These are phyloP conservation scores for Choanephora cucurbitarum DNA, from an alignment of 371 early-diverging fungal genomes.

Conservation along the genomic window DNA sequence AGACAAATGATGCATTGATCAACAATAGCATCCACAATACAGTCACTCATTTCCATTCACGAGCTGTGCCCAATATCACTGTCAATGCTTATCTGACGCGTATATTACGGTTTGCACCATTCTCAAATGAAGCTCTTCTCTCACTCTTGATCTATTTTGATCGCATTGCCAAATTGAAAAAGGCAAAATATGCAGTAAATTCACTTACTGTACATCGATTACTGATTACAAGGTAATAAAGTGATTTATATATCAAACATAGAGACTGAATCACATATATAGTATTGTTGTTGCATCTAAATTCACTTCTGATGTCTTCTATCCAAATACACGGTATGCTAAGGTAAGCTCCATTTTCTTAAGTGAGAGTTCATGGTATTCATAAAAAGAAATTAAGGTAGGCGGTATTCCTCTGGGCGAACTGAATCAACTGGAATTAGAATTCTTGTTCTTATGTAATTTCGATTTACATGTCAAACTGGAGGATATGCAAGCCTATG, in stretches of 20 bases:
- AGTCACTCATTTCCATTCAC: conserved; percentile 81
- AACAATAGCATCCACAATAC: conserved; percentile 47
- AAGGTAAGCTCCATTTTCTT: too few relatives aligned
- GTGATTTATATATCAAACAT: too few relatives aligned
- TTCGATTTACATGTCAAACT: conserved; percentile 78
- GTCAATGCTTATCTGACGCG: conserved; percentile 67
- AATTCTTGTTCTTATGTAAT: conserved; percentile 81
- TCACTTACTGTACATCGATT: conserved; percentile 83
- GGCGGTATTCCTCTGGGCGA: conserved; percentile 85
- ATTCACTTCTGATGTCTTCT: conserved; percentile 79
- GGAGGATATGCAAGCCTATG: conserved; percentile 73
- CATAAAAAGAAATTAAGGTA: conserved; percentile 53
- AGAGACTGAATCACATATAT: neutral
- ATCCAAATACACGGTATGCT: conserved; percentile 76
- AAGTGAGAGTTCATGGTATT: too few relatives aligned
- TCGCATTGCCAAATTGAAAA: conserved; percentile 62
- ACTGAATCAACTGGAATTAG: conserved; percentile 86
- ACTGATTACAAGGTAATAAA: conserved; percentile 62
- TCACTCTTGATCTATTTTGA: conserved; percentile 85
- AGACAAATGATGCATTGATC: conserved; percentile 67
- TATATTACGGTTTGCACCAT: conserved; percentile 77
- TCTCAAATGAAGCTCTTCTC: conserved; percentile 76
- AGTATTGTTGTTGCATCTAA: conserved; percentile 83
- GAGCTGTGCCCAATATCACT: conserved; percentile 75
- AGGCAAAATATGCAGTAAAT: conserved; percentile 56